Evolutionary conservation across 2,329 filamentous ascomycete genomes (phyloP), one percentile per base, ranked within the genome.

Genomic region (Apiospora koreana): DNA sequence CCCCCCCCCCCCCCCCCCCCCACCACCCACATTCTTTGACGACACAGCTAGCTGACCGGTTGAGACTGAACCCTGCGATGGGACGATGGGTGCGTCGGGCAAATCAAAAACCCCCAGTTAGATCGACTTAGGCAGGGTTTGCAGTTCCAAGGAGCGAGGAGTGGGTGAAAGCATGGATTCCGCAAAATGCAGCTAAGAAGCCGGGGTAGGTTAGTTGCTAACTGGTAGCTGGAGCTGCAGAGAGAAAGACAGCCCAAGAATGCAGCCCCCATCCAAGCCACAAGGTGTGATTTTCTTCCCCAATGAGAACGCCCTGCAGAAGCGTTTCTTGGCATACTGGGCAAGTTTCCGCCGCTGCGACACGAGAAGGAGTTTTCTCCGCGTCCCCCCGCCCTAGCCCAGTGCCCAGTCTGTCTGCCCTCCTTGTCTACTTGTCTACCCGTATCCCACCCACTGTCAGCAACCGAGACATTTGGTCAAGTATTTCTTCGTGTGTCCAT

Each of bases 291-390:
- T 62, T 62, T 21, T n/a, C 9, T 23, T 62, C 21, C 54, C 21
- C 31, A 38, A 62, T 23, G 31, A 21, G 54, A 62, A 62, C 54
- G 54, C 54, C 54, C 54, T 62, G 54, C 54, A 62, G 54, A 62
- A 62, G 54, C 54, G 31, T 62, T 62, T 62, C 54, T 62, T 62
- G 54, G 54, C 54, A 38, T 62, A 3, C 54, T 62, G 50, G 48
- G 16, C 28, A 7, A 35, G 1, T 58, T 58, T 35, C 28, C 28
- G 54, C 31, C 31, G 38, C 31, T 62, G 54, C 35, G 28, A 62
- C 54, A 62, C 54, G 31, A 35, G 31, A 62, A 38, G 54, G 54
- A 62, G 31, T 12, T 31, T 62, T 38, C 50, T 58, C 50, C 50
- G 50, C 50, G 50, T n/a, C 28, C 50, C 50, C 48, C 12, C 48